A percentile compares a stretch with the other conserved stretches of the same genome.
phyloP scores from a whole-genome alignment of 2,329 filamentous ascomycete genomes.

The Hypoxylon sp. region DNA sequence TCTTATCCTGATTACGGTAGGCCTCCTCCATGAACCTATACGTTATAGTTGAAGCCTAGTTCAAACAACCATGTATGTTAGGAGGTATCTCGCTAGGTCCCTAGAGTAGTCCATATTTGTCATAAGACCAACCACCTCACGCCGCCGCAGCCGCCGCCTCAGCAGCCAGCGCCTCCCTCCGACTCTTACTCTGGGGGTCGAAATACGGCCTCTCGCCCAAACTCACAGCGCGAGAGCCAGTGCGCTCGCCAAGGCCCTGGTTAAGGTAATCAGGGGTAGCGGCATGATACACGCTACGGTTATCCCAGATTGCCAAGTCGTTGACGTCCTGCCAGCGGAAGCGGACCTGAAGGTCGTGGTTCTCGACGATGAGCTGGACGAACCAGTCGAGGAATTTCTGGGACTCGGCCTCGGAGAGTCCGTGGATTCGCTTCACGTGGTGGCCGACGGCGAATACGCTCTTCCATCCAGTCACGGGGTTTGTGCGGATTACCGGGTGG shows the following conservation, averaged over 20 bases:
- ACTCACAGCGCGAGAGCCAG: constrained; percentile 63
- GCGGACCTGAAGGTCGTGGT: constrained; percentile 53
- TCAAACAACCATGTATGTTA: too few relatives aligned
- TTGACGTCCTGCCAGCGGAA: constrained; percentile 55
- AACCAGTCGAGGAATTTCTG: constrained; percentile 48
- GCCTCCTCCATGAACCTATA: too few relatives aligned
- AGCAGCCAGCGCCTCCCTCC: constrained; percentile 58
- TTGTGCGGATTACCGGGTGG: constrained; percentile 72
- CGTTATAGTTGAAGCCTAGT: not conserved
- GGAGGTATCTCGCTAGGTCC: too few relatives aligned
- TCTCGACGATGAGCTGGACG: constrained; percentile 50
- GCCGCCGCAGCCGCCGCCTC: constrained; percentile 14
- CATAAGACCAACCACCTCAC: not conserved
- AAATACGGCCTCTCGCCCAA: constrained; percentile 67
- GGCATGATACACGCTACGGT: constrained; percentile 67
- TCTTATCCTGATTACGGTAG: too few relatives aligned
- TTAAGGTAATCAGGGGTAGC: constrained; percentile 68
- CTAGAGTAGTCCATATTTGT: not conserved
- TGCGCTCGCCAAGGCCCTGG: constrained; percentile 59
- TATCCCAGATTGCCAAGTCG: constrained; percentile 69
- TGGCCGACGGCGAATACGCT: constrained; percentile 56
- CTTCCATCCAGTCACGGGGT: constrained; percentile 76
- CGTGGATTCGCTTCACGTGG: constrained; percentile 50
- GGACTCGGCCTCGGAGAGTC: constrained; percentile 47
- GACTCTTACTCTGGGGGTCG: constrained; percentile 62